Conservation (phyloP, 345 rosid species). For the Salix purpurea region DNA sequence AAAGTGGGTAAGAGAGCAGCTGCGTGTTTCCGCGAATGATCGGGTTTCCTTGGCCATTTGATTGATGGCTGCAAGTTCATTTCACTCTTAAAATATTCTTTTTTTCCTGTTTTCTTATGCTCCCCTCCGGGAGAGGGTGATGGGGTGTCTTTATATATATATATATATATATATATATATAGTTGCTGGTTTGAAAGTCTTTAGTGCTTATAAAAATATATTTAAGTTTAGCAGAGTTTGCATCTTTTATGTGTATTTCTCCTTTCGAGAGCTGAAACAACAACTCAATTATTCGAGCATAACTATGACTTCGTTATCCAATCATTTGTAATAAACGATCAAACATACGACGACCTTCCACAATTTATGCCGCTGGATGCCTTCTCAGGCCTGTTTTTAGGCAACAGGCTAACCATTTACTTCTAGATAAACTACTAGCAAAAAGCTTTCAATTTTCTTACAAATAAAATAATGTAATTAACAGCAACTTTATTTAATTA, state of each 20-base stretch:
- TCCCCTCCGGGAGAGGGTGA: not conserved
- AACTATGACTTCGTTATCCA: too few relatives aligned
- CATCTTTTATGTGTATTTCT: too few relatives aligned
- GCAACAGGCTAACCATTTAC: not conserved
- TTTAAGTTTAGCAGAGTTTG: too few relatives aligned
- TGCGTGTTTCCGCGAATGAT: conserved; percentile 59
- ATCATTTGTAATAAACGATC: conserved; percentile 16
- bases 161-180: too few relatives aligned
- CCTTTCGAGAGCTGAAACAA: too few relatives aligned
- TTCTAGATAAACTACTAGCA: conserved; percentile 16
- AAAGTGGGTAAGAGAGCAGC: conserved; percentile 48
- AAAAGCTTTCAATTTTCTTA: conserved; percentile 7
- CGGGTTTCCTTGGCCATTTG: conserved; percentile 38
- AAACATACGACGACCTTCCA: not conserved
- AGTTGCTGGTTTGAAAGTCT: not conserved
- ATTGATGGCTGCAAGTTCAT: not conserved
- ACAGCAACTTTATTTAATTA: not conserved
- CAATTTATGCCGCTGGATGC: not conserved
- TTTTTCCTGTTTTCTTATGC: not conserved
- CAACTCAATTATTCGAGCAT: too few relatives aligned
- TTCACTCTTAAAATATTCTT: conserved; percentile 1
- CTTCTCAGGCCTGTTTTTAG: not conserved
- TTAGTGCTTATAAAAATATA: too few relatives aligned
- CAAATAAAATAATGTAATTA: not conserved
- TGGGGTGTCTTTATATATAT: not conserved